phyloP scores from a whole-genome alignment of 139 green algal species.

The Picochlorum sp. region DNA sequence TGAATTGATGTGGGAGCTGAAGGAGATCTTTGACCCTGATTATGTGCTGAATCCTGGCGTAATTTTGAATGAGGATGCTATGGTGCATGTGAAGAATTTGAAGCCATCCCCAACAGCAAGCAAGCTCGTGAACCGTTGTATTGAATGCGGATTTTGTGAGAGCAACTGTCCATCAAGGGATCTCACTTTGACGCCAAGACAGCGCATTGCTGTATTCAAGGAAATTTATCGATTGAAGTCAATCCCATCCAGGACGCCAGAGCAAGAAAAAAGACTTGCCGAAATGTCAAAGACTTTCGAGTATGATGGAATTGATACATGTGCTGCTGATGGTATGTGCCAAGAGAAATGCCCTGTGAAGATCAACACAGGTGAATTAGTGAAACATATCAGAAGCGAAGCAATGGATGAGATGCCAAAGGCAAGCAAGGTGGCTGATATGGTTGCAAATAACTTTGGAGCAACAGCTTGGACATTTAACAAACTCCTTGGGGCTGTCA shows the following conservation, averaged over 20 bases:
- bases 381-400: constrained; percentile 70
- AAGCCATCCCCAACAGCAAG: constrained; percentile 77
- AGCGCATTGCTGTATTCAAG: constrained; percentile 86
- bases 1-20: constrained; percentile 97
- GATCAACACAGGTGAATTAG: constrained; percentile 90
- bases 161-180: constrained; percentile 91
- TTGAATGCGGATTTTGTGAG: constrained; percentile 99
- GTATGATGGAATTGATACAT: constrained; percentile 83
- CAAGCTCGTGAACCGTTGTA: constrained; percentile 82
- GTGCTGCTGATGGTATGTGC: constrained; percentile 89
- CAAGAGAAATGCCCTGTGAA: constrained; percentile 98
- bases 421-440: constrained; percentile 11
- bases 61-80: constrained; percentile 67
- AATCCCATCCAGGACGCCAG: constrained; percentile 26
- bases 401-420: constrained; percentile 40
- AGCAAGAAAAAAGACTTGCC: constrained; percentile 55
- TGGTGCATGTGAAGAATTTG: constrained; percentile 78
- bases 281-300: constrained; percentile 58
- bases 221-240: constrained; percentile 76
- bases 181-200: constrained; percentile 85
- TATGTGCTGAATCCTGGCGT: constrained; percentile 88
- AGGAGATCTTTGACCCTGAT: constrained; percentile 89
- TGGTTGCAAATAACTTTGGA: constrained; percentile 75
- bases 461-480: constrained; percentile 56
- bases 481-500: constrained; percentile 68